Conservation (phyloP, 345 rosid genomes). For the Iberis pinnata region DNA sequence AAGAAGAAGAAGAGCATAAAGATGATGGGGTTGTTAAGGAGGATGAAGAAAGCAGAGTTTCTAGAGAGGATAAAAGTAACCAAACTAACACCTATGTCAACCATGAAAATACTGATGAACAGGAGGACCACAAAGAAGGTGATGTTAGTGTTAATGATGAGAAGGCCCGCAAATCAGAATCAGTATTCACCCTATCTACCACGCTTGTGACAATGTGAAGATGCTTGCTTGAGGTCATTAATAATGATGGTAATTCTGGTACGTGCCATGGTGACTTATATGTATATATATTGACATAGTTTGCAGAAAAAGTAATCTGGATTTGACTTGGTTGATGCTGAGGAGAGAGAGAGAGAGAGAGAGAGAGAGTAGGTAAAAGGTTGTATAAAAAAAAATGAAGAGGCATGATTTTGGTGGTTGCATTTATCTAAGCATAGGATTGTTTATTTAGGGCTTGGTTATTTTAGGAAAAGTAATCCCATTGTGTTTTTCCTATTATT, state of each 20-base stretch:
- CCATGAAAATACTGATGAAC: conserved; percentile 28
- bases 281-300: conserved; percentile 40
- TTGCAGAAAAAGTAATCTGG: conserved; percentile 24
- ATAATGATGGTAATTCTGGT: conserved; percentile 28
- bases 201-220: conserved; percentile 42
- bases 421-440: conserved; percentile 25
- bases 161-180: conserved; percentile 33
- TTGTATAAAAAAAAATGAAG: conserved; percentile 48
- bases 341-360: too few species aligned
- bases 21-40: conserved; percentile 16
- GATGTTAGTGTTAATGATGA: conserved; percentile 26
- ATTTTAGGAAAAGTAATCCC: too few species aligned
- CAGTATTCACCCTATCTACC: conserved; percentile 32
- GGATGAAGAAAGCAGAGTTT: conserved; percentile 19
- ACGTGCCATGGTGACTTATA: conserved; percentile 25
- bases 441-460: conserved; percentile 11
- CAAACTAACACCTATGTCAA: conserved; percentile 24
- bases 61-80: conserved; percentile 27
- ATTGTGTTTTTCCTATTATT: conserved; percentile 15
- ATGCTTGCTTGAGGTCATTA: conserved; percentile 23
- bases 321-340: conserved; percentile 36
- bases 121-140: conserved; percentile 28
- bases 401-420: conserved; percentile 36
- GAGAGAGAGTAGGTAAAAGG: conserved; percentile 24
- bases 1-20: conserved; percentile 28